Percentiles rank a stretch among this genome's conserved stretches.
phyloP scores from a whole-genome alignment of 2,329 filamentous ascomycete genomes.

The Xylariaceae sp. region DNA sequence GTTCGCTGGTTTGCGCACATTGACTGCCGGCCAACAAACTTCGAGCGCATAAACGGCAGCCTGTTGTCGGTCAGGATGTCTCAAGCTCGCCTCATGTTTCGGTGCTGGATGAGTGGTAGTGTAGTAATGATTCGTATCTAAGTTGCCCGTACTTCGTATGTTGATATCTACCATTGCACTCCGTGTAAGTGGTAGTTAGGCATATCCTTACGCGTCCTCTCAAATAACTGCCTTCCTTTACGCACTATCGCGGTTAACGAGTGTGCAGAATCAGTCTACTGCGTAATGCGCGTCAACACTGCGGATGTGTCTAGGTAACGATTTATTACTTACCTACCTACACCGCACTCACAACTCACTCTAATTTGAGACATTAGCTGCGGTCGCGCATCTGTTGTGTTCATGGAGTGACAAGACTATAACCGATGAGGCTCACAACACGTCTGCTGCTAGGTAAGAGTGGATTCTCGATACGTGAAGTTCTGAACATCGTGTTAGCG shows the following conservation, averaged over 20 bases:
- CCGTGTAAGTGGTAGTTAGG: no score
- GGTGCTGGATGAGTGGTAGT: conserved; percentile 7
- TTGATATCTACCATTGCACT: no score
- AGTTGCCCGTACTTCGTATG: no score
- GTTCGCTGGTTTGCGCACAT: not conserved
- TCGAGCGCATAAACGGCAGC: not conserved
- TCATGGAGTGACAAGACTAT: not conserved
- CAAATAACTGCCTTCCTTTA: no score
- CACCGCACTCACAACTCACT: not conserved
- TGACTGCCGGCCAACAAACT: not conserved
- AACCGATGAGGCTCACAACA: conserved; percentile 5
- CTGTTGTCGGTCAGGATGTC: conserved; percentile 12
- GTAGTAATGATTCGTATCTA: no score
- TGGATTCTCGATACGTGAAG: no score
- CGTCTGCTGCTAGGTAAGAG: no score
- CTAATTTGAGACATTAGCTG: not conserved
- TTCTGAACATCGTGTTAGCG: no score
- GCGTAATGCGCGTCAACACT: no score
- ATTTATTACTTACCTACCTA: not conserved
- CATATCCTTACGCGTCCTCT: no score
- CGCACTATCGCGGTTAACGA: no score
- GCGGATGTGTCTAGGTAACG: not conserved
- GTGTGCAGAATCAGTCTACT: no score
- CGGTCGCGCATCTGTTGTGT: not conserved
- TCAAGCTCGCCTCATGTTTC: conserved; percentile 22